Percentiles rank a stretch among this genome's conserved stretches.
phyloP scores from a whole-genome alignment of 164 flowering plant genomes.

The Dillenia turbinata region DNA sequence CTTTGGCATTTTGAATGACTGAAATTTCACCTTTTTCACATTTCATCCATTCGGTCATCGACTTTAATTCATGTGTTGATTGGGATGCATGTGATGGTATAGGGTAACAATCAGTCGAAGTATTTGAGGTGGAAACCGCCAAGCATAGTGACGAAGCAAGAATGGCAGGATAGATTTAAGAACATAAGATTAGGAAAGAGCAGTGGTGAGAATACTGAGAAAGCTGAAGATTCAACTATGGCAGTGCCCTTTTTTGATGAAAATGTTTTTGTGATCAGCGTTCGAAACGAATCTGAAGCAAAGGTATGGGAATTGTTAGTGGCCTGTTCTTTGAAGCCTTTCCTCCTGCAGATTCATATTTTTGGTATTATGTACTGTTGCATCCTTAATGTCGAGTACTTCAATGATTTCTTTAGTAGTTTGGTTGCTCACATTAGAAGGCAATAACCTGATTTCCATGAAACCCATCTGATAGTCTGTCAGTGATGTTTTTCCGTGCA shows the following conservation, averaged over 20 bases:
- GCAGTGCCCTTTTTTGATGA: conserved; percentile 45
- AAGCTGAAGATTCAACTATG: conserved; percentile 35
- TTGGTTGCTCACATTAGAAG: neutral
- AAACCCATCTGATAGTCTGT: no score
- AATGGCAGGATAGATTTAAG: conserved; percentile 73
- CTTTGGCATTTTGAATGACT: neutral
- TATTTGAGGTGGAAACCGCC: conserved; percentile 45
- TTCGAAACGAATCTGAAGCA: conserved; percentile 20
- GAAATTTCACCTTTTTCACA: neutral
- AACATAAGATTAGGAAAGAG: conserved; percentile 50
- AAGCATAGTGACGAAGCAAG: conserved; percentile 50
- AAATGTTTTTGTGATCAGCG: conserved; percentile 30
- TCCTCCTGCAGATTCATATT: neutral
- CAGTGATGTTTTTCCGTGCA: no score
- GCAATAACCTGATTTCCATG: no score
- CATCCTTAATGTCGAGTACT: neutral
- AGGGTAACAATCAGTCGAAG: conserved; percentile 32
- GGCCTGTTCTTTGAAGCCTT: neutral
- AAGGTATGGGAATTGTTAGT: conserved; percentile 15
- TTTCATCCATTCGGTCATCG: neutral
- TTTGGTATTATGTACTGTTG: neutral
- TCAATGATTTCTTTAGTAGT: neutral
- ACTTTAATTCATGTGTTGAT: neutral
- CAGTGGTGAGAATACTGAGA: conserved; percentile 42
- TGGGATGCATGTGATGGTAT: conserved; percentile 4